These are phyloP conservation scores for Alternaria panax DNA, from an alignment of 2,329 filamentous ascomycete species.

Conservation along the genomic window DNA sequence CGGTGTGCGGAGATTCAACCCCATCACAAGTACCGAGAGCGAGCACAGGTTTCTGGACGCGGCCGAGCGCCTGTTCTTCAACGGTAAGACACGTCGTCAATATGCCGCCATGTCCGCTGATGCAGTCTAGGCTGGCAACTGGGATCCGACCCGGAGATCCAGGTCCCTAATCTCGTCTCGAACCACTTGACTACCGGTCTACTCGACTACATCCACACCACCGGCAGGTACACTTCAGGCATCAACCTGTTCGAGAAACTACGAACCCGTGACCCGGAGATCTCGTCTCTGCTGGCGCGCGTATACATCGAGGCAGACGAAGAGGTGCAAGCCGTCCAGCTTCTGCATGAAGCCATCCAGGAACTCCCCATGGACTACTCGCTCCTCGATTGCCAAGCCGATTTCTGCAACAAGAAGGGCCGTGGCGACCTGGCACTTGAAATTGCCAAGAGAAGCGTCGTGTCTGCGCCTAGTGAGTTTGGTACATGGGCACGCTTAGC, in stretches of 20 bases:
- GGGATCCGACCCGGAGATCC: slow-evolving; percentile 94
- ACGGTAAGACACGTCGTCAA: slow-evolving; percentile 61
- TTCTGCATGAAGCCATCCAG: slow-evolving; percentile 86
- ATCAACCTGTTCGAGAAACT: slow-evolving; percentile 99
- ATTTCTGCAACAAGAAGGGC: slow-evolving; percentile 89
- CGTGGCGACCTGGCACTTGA: slow-evolving; percentile 86
- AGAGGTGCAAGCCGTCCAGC: slow-evolving; percentile 91
- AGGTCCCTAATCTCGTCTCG: slow-evolving; percentile 94
- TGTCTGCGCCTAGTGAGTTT: slow-evolving; percentile 95
- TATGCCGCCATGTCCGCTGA: slow-evolving; percentile 1
- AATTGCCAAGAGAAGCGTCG: slow-evolving; percentile 91
- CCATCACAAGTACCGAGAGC: slow-evolving; percentile 96
- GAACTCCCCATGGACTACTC: slow-evolving; percentile 98
- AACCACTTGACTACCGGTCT: slow-evolving; percentile 96
- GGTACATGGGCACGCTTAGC: slow-evolving; percentile 94
- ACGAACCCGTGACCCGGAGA: slow-evolving; percentile 86
- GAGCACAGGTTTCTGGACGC: slow-evolving; percentile 96
- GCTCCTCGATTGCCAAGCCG: slow-evolving; percentile 91
- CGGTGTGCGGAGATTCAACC: slow-evolving; percentile 96
- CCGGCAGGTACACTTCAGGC: slow-evolving; percentile 89
- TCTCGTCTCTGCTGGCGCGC: slow-evolving; percentile 88
- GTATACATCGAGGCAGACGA: slow-evolving; percentile 95
- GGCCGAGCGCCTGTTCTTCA: slow-evolving; percentile 93
- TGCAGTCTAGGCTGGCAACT: slow-evolving; percentile 77
- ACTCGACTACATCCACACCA: slow-evolving; percentile 93